Base-by-base conservation (phyloP, 257 asterid genomes). In the Solanum chiquidenum region DNA sequence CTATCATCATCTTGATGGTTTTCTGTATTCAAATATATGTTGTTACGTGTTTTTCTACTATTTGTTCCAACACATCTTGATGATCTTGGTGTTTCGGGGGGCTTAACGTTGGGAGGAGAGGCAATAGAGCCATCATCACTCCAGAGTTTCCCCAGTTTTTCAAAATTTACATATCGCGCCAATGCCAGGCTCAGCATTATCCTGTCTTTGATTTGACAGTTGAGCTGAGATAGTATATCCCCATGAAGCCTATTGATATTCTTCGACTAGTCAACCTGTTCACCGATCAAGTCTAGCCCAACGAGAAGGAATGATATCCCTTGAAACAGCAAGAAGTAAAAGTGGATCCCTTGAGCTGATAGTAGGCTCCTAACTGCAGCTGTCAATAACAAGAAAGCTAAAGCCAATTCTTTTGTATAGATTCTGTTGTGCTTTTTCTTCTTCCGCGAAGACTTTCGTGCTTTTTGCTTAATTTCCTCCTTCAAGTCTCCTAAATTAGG, bases 301-400 rank as follows among this genome's bases (percentile, higher is more conserved):
- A 95, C 99, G 11, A 95, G 95, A 87, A 97, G 88, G 91, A 97
- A 97, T 23, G 99, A 97, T 18, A 95, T 87, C 40, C 99, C 98
- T 89, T 97, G 98, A 89, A 97, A 97, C 40, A 97, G 94, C 92
- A 97, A 35, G 93, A 95, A 97, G 95, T 95, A 97, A 55, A 97
- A 95, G 89, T 97, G 98, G 90, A 97, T 91, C 3, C 99, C 98
- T 83, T 97, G 98, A 27, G 99, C 98, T n/a, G 99, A 95, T 72
- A 97, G 83, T 35, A 95, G 83, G 60, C 97, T 95, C 86, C 99
- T 93, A 1, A 94, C 95, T 1, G 98, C 90, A 83, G 98, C 98
- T 31, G 99, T 97, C 89, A 95, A 88, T 14, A 97, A 93, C 69
- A 97, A 93, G 88, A 92, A 95, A 37, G 98, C 99, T 3, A 97